A percentile compares a stretch with the other conserved stretches of the same genome.
These are phyloP conservation scores for Chlamydomonas urium DNA, from an alignment of 139 green algal genomes.

Conservation along the genomic window DNA sequence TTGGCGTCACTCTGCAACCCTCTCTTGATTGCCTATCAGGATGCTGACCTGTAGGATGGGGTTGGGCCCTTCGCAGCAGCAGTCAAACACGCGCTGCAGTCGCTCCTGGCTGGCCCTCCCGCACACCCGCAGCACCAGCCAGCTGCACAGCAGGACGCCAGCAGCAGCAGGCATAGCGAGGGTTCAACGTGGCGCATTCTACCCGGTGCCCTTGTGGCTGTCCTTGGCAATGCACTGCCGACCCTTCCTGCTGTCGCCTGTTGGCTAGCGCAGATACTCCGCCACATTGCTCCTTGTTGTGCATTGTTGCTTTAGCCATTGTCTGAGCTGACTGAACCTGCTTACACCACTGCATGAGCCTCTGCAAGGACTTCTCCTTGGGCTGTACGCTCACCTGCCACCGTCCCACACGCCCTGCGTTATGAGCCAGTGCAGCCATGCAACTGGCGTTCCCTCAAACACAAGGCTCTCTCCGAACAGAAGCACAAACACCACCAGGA, in stretches of 20 bases:
- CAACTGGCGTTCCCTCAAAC: slow-evolving; percentile 37
- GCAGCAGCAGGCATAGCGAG: too few species aligned
- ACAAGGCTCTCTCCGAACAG: slow-evolving; percentile 46
- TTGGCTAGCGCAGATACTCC: too few species aligned
- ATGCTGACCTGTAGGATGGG: slow-evolving; percentile 34
- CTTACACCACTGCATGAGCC: too few species aligned
- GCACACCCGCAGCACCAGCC: background rate
- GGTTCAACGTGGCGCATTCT: too few species aligned
- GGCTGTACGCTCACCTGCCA: slow-evolving; percentile 27
- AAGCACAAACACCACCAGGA: slow-evolving; percentile 38
- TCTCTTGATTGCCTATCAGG: background rate
- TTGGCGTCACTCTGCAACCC: background rate
- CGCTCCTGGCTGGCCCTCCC: too few species aligned
- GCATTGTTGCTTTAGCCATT: too few species aligned
- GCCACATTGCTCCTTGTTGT: too few species aligned
- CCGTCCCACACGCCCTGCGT: slow-evolving; percentile 26
- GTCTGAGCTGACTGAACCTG: too few species aligned
- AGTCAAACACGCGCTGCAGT: background rate
- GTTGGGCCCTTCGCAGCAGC: slow-evolving; percentile 45
- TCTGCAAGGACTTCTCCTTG: too few species aligned
- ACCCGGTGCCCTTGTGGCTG: too few species aligned
- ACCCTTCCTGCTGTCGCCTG: too few species aligned
- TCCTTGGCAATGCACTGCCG: too few species aligned
- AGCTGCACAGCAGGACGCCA: slow-evolving; percentile 15
- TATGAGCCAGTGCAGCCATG: slow-evolving; percentile 42